Conservation (phyloP, 1,284 basidiomycete species). For the Heimioporus retisporus region DNA sequence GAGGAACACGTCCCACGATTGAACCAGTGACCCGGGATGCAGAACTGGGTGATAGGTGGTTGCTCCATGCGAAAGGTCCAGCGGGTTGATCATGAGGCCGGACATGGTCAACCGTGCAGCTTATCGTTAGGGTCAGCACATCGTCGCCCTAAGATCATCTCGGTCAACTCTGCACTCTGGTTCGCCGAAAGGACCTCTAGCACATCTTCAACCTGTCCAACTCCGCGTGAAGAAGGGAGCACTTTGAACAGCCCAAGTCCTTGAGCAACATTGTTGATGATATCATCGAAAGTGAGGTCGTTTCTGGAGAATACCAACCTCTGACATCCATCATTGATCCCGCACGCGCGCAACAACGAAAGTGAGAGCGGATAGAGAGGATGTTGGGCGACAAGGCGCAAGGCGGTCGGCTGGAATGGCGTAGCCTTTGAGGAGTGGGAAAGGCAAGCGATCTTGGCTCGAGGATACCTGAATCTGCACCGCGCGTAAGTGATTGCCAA, state of each 20-base stretch:
- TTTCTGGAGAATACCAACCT: conserved; percentile 74
- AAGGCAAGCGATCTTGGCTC: conserved; percentile 56
- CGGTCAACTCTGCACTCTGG: conserved; percentile 20
- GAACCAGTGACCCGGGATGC: conserved; percentile 85
- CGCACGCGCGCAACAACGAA: conserved; percentile 78
- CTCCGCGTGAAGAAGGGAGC: conserved; percentile 69
- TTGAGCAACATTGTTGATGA: no score
- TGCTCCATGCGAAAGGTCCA: conserved; percentile 17
- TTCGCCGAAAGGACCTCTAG: conserved; percentile 53
- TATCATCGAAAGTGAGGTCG: conserved; percentile 60
- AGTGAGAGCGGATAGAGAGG: conserved; percentile 66
- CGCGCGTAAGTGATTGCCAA: conserved; percentile 19
- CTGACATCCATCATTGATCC: conserved; percentile 79
- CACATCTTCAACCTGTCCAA: conserved; percentile 67
- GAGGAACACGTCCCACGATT: conserved; percentile 68
- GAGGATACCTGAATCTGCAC: conserved; percentile 59
- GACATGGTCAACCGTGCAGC: conserved; percentile 26
- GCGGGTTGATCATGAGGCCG: conserved; percentile 46
- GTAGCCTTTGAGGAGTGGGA: no score
- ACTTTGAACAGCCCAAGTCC: conserved; percentile 78
- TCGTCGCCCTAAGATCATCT: neutral
- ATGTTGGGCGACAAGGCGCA: conserved; percentile 81
- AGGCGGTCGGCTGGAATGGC: conserved; percentile 76
- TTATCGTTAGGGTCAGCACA: conserved; percentile 13
- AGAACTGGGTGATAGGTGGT: conserved; percentile 63